Percentiles rank a stretch among this genome's conserved stretches.
Evolutionary conservation across 2,329 filamentous ascomycete species (phyloP).

Genomic region (Trichophyton equinum): DNA sequence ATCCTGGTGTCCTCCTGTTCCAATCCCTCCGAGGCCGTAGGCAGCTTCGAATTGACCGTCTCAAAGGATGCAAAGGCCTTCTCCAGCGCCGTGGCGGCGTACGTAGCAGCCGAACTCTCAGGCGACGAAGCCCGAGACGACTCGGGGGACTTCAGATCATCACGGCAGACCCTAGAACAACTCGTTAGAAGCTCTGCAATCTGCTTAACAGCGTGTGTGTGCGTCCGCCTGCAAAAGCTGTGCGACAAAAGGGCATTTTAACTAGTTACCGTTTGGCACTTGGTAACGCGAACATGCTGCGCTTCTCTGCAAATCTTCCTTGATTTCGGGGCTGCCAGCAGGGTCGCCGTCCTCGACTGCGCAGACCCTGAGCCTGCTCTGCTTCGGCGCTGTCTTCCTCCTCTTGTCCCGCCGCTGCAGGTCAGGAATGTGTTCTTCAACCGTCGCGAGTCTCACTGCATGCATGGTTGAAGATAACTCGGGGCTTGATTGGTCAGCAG

Average conservation of each 20-base stretch:
- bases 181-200: neutral
- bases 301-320: neutral
- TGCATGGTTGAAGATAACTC: too few species aligned
- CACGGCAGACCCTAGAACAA: slow-evolving; percentile 11
- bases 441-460: too few species aligned
- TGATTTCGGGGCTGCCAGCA: neutral
- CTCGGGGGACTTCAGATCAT: slow-evolving; percentile 10
- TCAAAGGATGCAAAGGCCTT: slow-evolving; percentile 11
- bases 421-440: too few species aligned
- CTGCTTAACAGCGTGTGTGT: too few species aligned
- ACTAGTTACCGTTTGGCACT: slow-evolving; percentile 10
- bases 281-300: slow-evolving; percentile 9
- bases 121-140: slow-evolving; percentile 12
- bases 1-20: slow-evolving; percentile 3
- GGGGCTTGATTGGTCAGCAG: neutral
- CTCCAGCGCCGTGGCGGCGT: slow-evolving; percentile 10
- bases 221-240: neutral
- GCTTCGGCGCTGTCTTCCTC: neutral
- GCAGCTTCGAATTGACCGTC: neutral
- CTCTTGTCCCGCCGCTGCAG: neutral
- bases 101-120: slow-evolving; percentile 8
- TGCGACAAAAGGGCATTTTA: neutral
- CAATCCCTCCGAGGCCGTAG: neutral
- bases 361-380: neutral
- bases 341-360: too few species aligned